Evolutionary conservation across 495 filamentous ascomycete species (phyloP), one percentile per base, ranked within the genome.

Genomic region (Melanomma pulvis-pyrius): DNA sequence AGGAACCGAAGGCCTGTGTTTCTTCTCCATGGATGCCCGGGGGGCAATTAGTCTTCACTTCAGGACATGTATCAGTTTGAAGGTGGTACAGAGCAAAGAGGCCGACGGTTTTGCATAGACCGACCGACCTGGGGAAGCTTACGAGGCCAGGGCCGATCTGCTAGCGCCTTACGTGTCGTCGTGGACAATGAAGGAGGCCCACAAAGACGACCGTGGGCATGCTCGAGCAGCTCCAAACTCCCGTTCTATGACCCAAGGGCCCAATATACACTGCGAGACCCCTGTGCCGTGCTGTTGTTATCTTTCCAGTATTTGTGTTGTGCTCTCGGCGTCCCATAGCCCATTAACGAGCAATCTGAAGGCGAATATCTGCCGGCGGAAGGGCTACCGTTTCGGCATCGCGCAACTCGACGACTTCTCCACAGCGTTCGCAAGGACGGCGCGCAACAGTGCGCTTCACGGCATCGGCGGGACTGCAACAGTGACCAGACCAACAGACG

Each of bases 191-290:
- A 34, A 34, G 39, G 39, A 44, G 39, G n/a, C 39, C 39, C 39
- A 44, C 39, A 6, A 44, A 6, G 3, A 44, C 4, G 3, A 15
- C 4, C 17, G 39, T 44, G 39, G 39, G 39, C 39, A 15, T 44
- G 3, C n/a, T 19, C 34, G 30, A 41, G 32, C 30, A 22, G 53
- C n/a, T 56, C 36, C 17, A 44, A 57, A 30, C 51, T 34, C 51
- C 24, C 15, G 51, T 55, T 55, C 51, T 55, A 55, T 22, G 51
- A 36, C 34, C 21, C 11, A 36, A 28, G 54, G n/a, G 12, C n/a
- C 22, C 54, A 28, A 57, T 57, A 55, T 36, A 57, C 36, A 57
- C 30, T 5, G 26, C 54, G 26, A 39, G 54, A 24, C 11, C 54
- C 54, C 34, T 29, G 25, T 17, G 48, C 19, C 24, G 17, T 24